phyloP scores from a whole-genome alignment of 768 basidiomycete species.

The Cantharellus anzutake region DNA sequence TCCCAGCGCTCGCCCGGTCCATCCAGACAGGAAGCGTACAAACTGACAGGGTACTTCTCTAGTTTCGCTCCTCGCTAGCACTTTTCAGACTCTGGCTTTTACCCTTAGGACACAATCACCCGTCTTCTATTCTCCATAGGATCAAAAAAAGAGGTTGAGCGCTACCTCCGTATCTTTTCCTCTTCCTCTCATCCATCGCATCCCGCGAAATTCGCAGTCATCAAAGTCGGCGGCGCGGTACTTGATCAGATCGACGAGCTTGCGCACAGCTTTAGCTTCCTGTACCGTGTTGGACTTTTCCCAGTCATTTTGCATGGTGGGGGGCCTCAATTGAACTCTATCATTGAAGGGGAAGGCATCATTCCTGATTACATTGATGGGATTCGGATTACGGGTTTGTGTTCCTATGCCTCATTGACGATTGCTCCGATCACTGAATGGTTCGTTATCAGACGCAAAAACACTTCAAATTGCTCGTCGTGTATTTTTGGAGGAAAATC shows the following conservation, averaged over 20 bases:
- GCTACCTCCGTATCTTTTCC: slow-evolving; percentile 95
- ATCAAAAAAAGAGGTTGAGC: slow-evolving; percentile 91
- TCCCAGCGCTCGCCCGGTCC: no score
- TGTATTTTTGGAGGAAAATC: slow-evolving; percentile 94
- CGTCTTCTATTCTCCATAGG: slow-evolving; percentile 93
- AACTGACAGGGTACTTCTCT: not conserved
- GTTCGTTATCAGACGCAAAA: slow-evolving; percentile 47
- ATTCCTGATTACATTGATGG: slow-evolving; percentile 95
- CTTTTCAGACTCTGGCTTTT: not conserved
- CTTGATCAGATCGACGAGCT: slow-evolving; percentile 84
- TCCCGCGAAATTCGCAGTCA: slow-evolving; percentile 89
- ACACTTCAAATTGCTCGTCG: slow-evolving; percentile 88
- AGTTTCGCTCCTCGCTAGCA: no score
- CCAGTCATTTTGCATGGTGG: slow-evolving; percentile 94
- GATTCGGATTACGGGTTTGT: slow-evolving; percentile 82
- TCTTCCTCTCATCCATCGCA: slow-evolving; percentile 78
- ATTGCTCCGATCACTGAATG: no score
- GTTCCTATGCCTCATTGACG: not conserved
- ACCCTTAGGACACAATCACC: slow-evolving; percentile 77
- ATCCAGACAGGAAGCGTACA: not conserved
- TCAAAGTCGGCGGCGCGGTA: slow-evolving; percentile 96
- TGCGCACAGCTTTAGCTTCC: slow-evolving; percentile 85
- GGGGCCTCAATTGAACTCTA: slow-evolving; percentile 86
- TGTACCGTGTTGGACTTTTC: slow-evolving; percentile 94
- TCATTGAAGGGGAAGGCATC: slow-evolving; percentile 82